These are phyloP conservation scores for Globisporangium parvum DNA, from an alignment of 352 stramenopile species.

Conservation along the genomic window DNA sequence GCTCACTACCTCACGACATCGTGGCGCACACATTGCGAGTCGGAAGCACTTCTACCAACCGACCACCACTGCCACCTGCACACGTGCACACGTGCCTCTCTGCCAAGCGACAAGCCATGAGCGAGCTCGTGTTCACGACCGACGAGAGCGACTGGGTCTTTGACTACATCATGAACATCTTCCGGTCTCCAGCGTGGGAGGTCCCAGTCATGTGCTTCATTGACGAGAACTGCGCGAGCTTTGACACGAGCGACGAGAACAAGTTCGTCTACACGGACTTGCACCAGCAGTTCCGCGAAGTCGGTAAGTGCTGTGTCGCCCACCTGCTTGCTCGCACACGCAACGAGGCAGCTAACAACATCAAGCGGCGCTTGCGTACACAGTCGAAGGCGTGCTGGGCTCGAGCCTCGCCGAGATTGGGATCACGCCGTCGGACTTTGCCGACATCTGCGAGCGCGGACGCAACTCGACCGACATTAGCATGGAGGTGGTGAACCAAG, in stretches of 20 bases:
- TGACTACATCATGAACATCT: conserved; percentile 85
- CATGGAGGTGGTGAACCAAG: conserved; percentile 79
- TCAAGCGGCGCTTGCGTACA: neutral
- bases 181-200: conserved; percentile 84
- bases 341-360: neutral
- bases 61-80: too few relatives aligned
- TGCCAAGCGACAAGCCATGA: conserved; percentile 3
- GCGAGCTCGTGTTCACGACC: conserved; percentile 33
- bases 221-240: conserved; percentile 85
- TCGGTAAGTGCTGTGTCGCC: conserved; percentile 19
- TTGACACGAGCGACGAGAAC: conserved; percentile 88
- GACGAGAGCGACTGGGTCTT: conserved; percentile 85
- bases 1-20: too few relatives aligned
- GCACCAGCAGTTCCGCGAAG: conserved; percentile 73
- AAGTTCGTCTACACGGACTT: conserved; percentile 87
- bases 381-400: conserved; percentile 72
- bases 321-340: neutral
- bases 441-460: conserved; percentile 69
- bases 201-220: conserved; percentile 87
- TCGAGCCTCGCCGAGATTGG: conserved; percentile 82
- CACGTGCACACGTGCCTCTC: too few relatives aligned
- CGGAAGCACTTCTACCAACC: too few relatives aligned
- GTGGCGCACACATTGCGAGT: too few relatives aligned
- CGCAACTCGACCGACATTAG: conserved; percentile 56
- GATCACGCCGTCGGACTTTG: conserved; percentile 78